These are phyloP conservation scores for Colletotrichum spinosum DNA, from an alignment of 2,329 filamentous ascomycete species.

Conservation along the genomic window DNA sequence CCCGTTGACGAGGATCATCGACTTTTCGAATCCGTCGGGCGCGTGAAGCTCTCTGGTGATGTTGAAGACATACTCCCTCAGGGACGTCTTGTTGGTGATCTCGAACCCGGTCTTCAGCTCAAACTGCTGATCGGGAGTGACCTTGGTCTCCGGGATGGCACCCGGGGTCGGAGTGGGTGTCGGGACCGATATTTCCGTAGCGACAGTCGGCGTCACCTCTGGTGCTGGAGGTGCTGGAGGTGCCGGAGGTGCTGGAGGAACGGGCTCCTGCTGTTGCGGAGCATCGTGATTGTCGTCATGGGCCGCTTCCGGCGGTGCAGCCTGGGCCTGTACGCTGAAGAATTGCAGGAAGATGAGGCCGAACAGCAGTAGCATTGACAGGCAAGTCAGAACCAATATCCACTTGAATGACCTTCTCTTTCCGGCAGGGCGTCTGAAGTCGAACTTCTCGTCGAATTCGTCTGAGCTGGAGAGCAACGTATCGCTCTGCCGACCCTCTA, in stretches of 20 bases:
- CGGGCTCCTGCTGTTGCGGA: slow-evolving; percentile 24
- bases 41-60: slow-evolving; percentile 60
- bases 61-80: slow-evolving; percentile 66
- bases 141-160: slow-evolving; percentile 8
- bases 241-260: slow-evolving; percentile 5
- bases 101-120: slow-evolving; percentile 25
- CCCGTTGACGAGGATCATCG: slow-evolving; percentile 71
- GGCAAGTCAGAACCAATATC: slow-evolving; percentile 31
- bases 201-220: slow-evolving; percentile 14
- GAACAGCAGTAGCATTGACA: slow-evolving; percentile 30
- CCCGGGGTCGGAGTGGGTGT: slow-evolving; percentile 1
- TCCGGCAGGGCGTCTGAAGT: slow-evolving; percentile 18
- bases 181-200: not conserved
- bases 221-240: slow-evolving; percentile 1
- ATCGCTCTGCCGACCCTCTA: slow-evolving; percentile 28
- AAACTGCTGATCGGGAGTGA: slow-evolving; percentile 29
- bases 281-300: slow-evolving; percentile 16
- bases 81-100: slow-evolving; percentile 18
- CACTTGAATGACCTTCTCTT: slow-evolving; percentile 28
- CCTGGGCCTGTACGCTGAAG: slow-evolving; percentile 29
- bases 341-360: slow-evolving; percentile 34
- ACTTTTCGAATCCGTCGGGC: slow-evolving; percentile 66
- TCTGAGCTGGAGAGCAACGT: slow-evolving; percentile 22
- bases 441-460: slow-evolving; percentile 18
- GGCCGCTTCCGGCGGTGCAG: slow-evolving; percentile 19